Percentiles rank a stretch among this genome's conserved stretches.
These are phyloP conservation scores for Collybia mongolica DNA, from an alignment of 768 basidiomycete genomes.

Conservation along the genomic window DNA sequence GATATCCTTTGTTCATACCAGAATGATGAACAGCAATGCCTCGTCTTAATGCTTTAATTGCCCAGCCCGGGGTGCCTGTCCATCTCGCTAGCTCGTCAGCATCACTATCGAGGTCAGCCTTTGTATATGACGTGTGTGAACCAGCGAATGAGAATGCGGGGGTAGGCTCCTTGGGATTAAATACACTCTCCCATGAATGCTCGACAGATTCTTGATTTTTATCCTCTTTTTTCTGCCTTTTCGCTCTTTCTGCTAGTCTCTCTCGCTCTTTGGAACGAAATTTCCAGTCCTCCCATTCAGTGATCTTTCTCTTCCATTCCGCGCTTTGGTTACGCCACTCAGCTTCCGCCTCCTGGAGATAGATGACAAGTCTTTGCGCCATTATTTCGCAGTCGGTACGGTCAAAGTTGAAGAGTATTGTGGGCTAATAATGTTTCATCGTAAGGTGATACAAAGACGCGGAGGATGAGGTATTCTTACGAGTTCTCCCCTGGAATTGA, in stretches of 20 bases:
- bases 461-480: slow-evolving; percentile 33
- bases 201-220: slow-evolving; percentile 14
- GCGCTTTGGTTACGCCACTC: slow-evolving; percentile 45
- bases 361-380: slow-evolving; percentile 32
- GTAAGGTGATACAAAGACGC: background rate
- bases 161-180: slow-evolving; percentile 57
- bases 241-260: slow-evolving; percentile 36
- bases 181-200: slow-evolving; percentile 50
- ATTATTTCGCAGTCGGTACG: slow-evolving; percentile 58
- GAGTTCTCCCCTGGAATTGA: slow-evolving; percentile 51
- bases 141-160: slow-evolving; percentile 62
- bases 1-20: slow-evolving; percentile 65
- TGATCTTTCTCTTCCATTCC: slow-evolving; percentile 50
- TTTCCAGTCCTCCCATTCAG: slow-evolving; percentile 51
- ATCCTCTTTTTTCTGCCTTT: slow-evolving; percentile 37
- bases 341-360: slow-evolving; percentile 42
- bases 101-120: slow-evolving; percentile 47
- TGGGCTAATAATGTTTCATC: slow-evolving; percentile 41
- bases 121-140: slow-evolving; percentile 37
- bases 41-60: slow-evolving; percentile 45
- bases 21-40: slow-evolving; percentile 72
- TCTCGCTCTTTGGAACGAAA: slow-evolving; percentile 45
- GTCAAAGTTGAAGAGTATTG: slow-evolving; percentile 68
- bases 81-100: slow-evolving; percentile 32
- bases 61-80: slow-evolving; percentile 41